Evolutionary conservation across 2,329 filamentous ascomycete genomes (phyloP).

Genomic region (Paraphoma sp.): DNA sequence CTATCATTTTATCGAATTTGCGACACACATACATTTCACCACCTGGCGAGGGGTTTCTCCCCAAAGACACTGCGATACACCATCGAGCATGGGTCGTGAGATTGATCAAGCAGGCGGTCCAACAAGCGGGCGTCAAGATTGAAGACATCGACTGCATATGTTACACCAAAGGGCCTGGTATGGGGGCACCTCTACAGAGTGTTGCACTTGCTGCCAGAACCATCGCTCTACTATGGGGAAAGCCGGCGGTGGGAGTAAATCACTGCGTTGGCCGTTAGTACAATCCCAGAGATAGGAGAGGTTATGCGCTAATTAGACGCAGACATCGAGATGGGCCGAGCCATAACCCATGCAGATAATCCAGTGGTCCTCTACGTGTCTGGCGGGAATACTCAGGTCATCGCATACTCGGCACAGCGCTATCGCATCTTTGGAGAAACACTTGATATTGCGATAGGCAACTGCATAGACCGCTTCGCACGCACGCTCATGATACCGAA

Average conservation of each 20-base stretch:
- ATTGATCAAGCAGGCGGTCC: slow-evolving; percentile 80
- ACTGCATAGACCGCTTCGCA: slow-evolving; percentile 95
- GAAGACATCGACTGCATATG: slow-evolving; percentile 87
- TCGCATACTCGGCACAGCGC: slow-evolving; percentile 90
- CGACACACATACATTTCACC: slow-evolving; percentile 93
- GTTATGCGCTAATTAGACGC: neutral
- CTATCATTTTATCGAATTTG: slow-evolving; percentile 83
- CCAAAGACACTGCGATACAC: slow-evolving; percentile 93
- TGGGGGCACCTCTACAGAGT: slow-evolving; percentile 90
- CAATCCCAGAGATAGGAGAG: no score
- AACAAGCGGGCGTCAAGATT: slow-evolving; percentile 62
- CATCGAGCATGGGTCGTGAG: slow-evolving; percentile 85
- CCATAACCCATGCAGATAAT: slow-evolving; percentile 88
- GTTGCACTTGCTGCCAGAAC: slow-evolving; percentile 87
- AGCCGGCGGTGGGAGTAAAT: slow-evolving; percentile 92
- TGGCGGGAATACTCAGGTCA: slow-evolving; percentile 97
- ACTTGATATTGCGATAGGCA: slow-evolving; percentile 95
- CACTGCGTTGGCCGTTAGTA: slow-evolving; percentile 85
- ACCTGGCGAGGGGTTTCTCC: slow-evolving; percentile 91
- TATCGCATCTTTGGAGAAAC: slow-evolving; percentile 99
- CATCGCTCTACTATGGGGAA: slow-evolving; percentile 81
- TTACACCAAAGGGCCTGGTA: slow-evolving; percentile 94
- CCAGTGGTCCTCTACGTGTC: slow-evolving; percentile 96
- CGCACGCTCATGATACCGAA: slow-evolving; percentile 90
- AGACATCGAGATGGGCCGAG: slow-evolving; percentile 96